Evolutionary conservation across 176 grass and related monocot genomes (phyloP), one percentile per base, ranked within the genome.

Genomic region (Cymbopogon citratus): DNA sequence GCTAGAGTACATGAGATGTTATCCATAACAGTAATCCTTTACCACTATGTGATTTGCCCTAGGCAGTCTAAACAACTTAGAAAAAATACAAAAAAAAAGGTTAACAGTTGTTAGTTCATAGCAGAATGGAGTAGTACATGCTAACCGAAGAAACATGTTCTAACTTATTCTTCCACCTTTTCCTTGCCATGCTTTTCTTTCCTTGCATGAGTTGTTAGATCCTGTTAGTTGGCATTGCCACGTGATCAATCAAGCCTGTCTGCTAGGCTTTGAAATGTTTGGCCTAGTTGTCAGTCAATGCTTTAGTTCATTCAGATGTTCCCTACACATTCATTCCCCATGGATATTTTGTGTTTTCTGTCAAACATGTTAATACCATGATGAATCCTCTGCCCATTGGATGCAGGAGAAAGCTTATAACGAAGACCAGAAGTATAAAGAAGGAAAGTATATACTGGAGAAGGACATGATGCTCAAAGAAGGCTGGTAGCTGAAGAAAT

Each of bases 361-460:
- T 33, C 2, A 33, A 33, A 1, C 31, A 33, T 33, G 31, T 33
- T 33, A 33, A 33, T 5, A 21, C 27, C 34, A 62, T 29, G 27
- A 36, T 24, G 51, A 75, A 5, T 63, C 7, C 6, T 33, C 31
- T 33, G 9, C 35, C 26, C 26, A 54, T 77, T 57, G 41, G 51
- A 23, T 56, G 64, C 87, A 81, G 87, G 87, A 80, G 10, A 89
- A 89, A 77, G 87, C 87, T 54, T 89, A 89, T 43, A 85, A 76
- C 9, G 72, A 81, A 48, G 87, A 81, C 71, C 87, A 89, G 77
- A 85, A 89, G 61, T 85, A 81, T 71, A 89, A 89, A 77, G 78
- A 89, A 85, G 82, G 83, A 34, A 89, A 89, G 61, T 89, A 85
- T 69, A 89, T 89, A 70, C 61, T 89, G 67, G 87, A 85, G 78